phyloP scores from a whole-genome alignment of 495 filamentous ascomycete genomes.

The Bombardia bombarda region DNA sequence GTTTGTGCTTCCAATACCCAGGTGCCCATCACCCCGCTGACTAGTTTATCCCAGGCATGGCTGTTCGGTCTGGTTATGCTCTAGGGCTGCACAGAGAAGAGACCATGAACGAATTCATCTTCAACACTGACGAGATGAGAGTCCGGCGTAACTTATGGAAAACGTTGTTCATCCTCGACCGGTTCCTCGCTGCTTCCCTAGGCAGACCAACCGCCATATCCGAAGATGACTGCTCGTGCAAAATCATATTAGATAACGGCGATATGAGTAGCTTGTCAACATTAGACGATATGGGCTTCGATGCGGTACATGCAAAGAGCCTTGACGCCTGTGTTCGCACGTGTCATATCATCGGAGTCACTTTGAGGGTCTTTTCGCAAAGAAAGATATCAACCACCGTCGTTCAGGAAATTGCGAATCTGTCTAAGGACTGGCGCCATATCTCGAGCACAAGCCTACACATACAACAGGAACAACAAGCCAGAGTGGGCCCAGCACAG shows the following conservation, averaged over 20 bases:
- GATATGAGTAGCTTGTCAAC: constrained; percentile 33
- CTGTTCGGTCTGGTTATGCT: constrained; percentile 51
- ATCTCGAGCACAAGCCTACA: constrained; percentile 37
- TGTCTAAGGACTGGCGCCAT: constrained; percentile 41
- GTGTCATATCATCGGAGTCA: constrained; percentile 57
- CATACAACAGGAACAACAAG: constrained; percentile 41
- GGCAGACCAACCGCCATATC: constrained; percentile 53
- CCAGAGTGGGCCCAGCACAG: constrained; percentile 38
- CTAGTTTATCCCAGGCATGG: constrained; percentile 43
- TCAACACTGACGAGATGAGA: constrained; percentile 32
- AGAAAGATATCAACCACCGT: constrained; percentile 59
- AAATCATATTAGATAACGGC: constrained; percentile 32
- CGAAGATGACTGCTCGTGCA: constrained; percentile 50
- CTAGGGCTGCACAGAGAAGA: constrained; percentile 55
- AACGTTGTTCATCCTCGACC: constrained; percentile 53
- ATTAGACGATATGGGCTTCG: constrained; percentile 14
- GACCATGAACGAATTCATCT: constrained; percentile 42
- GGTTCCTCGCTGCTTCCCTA: constrained; percentile 50
- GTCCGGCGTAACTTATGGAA: constrained; percentile 51
- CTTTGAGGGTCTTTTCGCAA: constrained; percentile 62
- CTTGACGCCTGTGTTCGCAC: constrained; percentile 48
- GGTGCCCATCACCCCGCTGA: no score
- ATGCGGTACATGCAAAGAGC: constrained; percentile 23
- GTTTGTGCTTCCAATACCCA: constrained; percentile 30
- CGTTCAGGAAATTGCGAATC: constrained; percentile 58